A percentile compares a stretch with the other conserved stretches of the same genome.
These are phyloP conservation scores for Cladosporium sp. DNA, from an alignment of 2,329 filamentous ascomycete species.

Conservation along the genomic window DNA sequence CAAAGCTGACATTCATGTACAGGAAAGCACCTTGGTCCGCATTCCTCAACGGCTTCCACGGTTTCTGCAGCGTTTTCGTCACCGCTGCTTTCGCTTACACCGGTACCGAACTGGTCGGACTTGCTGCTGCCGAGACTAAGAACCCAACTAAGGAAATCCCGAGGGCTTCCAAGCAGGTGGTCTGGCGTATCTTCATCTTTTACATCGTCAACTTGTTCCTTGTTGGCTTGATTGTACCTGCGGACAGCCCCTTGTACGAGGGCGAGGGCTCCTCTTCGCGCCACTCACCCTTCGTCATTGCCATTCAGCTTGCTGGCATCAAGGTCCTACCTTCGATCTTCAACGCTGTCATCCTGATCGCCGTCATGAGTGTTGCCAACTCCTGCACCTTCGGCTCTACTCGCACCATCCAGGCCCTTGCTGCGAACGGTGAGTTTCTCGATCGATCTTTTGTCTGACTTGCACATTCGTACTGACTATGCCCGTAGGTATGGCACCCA, in stretches of 20 bases:
- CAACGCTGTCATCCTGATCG: constrained; percentile 57
- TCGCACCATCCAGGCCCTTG: constrained; percentile 78
- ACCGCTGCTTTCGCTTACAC: constrained; percentile 58
- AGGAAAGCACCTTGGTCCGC: constrained; percentile 16
- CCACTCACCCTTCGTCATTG: constrained; percentile 59
- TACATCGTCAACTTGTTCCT: constrained; percentile 28
- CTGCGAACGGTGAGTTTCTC: constrained; percentile 28
- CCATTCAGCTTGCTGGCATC: constrained; percentile 54
- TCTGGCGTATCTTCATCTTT: constrained; percentile 28
- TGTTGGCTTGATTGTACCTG: constrained; percentile 26
- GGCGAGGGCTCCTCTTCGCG: constrained; percentile 19
- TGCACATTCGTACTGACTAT: not conserved
- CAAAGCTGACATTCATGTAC: not conserved
- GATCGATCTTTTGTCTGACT: too few relatives aligned
- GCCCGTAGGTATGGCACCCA: constrained; percentile 53
- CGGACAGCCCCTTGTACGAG: constrained; percentile 24
- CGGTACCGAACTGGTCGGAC: constrained; percentile 51
- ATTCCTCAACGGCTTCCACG: constrained; percentile 55
- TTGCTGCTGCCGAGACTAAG: constrained; percentile 46
- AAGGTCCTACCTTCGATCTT: constrained; percentile 54
- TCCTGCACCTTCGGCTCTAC: constrained; percentile 55
- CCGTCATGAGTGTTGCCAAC: constrained; percentile 52
- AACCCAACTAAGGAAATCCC: constrained; percentile 42
- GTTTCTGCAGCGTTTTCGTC: constrained; percentile 58
- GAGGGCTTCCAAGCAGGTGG: constrained; percentile 26